Evolutionary conservation across 352 stramenopile genomes (phyloP), one percentile per base, ranked within the genome.

Genomic region (Globisporangium nodosum): DNA sequence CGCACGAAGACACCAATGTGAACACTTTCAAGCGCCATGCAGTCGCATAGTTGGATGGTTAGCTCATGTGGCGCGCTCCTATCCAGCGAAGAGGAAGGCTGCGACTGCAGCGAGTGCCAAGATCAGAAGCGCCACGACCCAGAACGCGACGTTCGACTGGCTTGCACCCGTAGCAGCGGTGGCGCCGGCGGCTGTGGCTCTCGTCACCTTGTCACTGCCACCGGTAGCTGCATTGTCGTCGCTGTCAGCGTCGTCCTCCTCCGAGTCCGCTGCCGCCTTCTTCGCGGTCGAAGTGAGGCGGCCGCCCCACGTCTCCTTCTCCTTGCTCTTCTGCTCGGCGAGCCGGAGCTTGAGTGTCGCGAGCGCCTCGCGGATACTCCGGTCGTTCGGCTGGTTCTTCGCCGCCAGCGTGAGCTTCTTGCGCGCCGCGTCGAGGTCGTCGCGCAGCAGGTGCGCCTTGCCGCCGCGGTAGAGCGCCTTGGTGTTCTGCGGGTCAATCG

Each of bases 381-480:
- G 77, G 66, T 96, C 87, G 18, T 69, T 76, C 7, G 85, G 84
- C 46, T 87, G 71, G 21, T 73, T 58, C 55, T 83, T 73, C 9
- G 67, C 78, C 0, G 87, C 85, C 37, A 78, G 72, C 6, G 74
- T 78, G n/a, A 96, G 63, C 51, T 92, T 88, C 53, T 71, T 69
- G 45, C 68, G 72, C 1, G 87, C 85, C 9, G 39, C 66, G 43
- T 86, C 70, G 40, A 90, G 49, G 56, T 95, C 69, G 31, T 77
- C 81, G 1, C 53, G 68, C 8, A 88, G 49, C 35, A 92, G 61
- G 33, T 85, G 68, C 33, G 85, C 85, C 8, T 77, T 73, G 16
- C 85, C 87, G 30, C 74, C 69, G 49, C 84, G 82, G 52, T 94
- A 96, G 35, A 94, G 60, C n/a, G 82, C 87, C 60, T 96, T 96